phyloP scores from a whole-genome alignment of 306 rosid genomes.

The Bauhinia variegata region DNA sequence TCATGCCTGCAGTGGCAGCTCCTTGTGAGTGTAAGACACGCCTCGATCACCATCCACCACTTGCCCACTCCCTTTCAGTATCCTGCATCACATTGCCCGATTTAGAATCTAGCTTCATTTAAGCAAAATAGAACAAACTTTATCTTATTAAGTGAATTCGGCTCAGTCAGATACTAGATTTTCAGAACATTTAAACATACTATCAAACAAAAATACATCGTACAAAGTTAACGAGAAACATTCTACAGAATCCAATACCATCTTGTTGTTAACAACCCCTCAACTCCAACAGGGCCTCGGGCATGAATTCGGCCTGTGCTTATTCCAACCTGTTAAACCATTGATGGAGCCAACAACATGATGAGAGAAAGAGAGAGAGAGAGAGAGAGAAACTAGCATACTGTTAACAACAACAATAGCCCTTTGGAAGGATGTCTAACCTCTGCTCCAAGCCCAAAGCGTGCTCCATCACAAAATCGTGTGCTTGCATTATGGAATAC shows the following conservation, averaged over 20 bases:
- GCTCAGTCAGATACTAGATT: too few species aligned
- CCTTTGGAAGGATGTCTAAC: constrained; percentile 32
- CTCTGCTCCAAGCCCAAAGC: constrained; percentile 87
- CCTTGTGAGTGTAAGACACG: constrained; percentile 57
- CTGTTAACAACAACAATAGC: background rate
- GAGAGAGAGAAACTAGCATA: background rate
- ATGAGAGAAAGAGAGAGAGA: background rate
- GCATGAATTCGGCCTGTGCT: constrained; percentile 81
- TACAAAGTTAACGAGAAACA: background rate
- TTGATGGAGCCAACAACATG: background rate
- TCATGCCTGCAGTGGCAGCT: constrained; percentile 42
- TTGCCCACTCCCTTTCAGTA: constrained; percentile 82
- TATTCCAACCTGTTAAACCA: constrained; percentile 72
- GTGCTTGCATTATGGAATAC: constrained; percentile 86
- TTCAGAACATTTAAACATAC: background rate
- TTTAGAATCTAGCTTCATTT: constrained; percentile 7
- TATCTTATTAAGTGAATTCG: too few species aligned
- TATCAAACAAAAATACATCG: background rate
- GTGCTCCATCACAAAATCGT: constrained; percentile 76
- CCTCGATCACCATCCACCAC: constrained; percentile 74
- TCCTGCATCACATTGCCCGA: constrained; percentile 59
- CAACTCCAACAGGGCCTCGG: constrained; percentile 98
- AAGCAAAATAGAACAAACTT: background rate
- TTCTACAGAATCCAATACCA: constrained; percentile 57
- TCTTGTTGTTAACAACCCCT: constrained; percentile 79